Percentiles rank a stretch among this genome's conserved stretches.
These are phyloP conservation scores for Phytophthora tubulina DNA, from an alignment of 352 stramenopile species.

Conservation along the genomic window DNA sequence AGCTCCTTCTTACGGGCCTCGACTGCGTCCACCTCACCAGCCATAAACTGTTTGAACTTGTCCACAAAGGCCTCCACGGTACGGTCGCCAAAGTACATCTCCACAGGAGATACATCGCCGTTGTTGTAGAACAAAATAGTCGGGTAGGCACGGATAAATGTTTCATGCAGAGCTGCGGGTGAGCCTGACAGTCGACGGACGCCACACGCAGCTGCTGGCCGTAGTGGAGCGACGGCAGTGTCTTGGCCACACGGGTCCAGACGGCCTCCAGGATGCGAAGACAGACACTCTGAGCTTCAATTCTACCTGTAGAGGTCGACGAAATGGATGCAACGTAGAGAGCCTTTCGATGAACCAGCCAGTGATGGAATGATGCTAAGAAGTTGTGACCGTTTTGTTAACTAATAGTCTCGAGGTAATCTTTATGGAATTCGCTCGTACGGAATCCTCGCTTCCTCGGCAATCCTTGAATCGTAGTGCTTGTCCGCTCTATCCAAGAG, in stretches of 20 bases:
- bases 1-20: slow-evolving; percentile 93
- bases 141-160: slow-evolving; percentile 97
- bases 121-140: slow-evolving; percentile 97
- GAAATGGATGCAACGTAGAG: no score
- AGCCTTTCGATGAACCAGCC: no score
- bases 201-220: slow-evolving; percentile 84
- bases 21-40: slow-evolving; percentile 74
- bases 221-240: slow-evolving; percentile 85
- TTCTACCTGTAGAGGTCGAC: no score
- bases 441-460: background rate
- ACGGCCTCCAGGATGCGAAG: slow-evolving; percentile 96
- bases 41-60: slow-evolving; percentile 92
- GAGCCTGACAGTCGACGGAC: slow-evolving; percentile 94
- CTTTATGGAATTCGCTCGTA: background rate
- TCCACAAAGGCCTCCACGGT: slow-evolving; percentile 92
- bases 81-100: slow-evolving; percentile 96
- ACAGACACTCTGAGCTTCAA: no score
- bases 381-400: no score
- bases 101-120: slow-evolving; percentile 90
- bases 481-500: background rate
- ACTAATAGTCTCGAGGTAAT: no score
- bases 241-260: slow-evolving; percentile 96
- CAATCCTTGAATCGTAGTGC: background rate
- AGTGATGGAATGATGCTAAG: no score
- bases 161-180: slow-evolving; percentile 94